phyloP scores from a whole-genome alignment of 257 asterid species.

The Solanum dulcamara region DNA sequence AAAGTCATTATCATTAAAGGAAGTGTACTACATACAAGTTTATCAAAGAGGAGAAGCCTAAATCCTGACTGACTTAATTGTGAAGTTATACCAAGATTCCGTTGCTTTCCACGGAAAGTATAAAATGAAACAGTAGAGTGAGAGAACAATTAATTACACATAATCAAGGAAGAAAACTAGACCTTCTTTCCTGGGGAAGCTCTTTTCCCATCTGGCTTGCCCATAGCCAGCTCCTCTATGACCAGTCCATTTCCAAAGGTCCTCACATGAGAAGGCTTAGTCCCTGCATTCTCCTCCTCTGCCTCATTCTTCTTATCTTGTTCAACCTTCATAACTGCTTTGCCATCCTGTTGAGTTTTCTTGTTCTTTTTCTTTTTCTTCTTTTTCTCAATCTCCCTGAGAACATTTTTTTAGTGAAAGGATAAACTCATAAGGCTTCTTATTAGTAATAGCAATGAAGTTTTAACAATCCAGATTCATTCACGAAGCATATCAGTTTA shows the following conservation, averaged over 20 bases:
- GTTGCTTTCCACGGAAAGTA: neutral
- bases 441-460: neutral
- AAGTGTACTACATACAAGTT: neutral
- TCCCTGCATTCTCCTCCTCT: slow-evolving; percentile 35
- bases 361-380: slow-evolving; percentile 52
- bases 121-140: neutral
- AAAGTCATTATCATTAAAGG: neutral
- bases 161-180: neutral
- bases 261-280: slow-evolving; percentile 53
- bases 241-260: slow-evolving; percentile 73
- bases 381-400: slow-evolving; percentile 37
- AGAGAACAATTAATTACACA: neutral
- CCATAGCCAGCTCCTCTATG: slow-evolving; percentile 80
- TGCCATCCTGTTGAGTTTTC: slow-evolving; percentile 36
- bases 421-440: neutral
- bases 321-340: slow-evolving; percentile 18
- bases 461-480: neutral
- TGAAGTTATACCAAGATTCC: neutral
- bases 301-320: slow-evolving; percentile 21
- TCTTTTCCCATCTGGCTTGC: slow-evolving; percentile 81
- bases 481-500: neutral
- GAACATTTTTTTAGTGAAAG: neutral
- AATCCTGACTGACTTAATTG: neutral
- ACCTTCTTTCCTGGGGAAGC: slow-evolving; percentile 88
- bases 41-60: neutral